Conservation (phyloP, 306 rosid species). For the cucumber (Cucumis sativus) region Cucumber_9930_V3 NC_026659.2:24644501-24645000, state of each 20-base stretch:
- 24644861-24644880: slow-evolving; percentile 99
- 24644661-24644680: slow-evolving; percentile 5
- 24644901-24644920: slow-evolving; percentile 99
- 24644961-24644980: background rate
- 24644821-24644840: slow-evolving; percentile 92
- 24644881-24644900: slow-evolving; percentile 96
- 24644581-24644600: slow-evolving; percentile 95
- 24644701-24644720: slow-evolving; percentile 13
- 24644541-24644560: background rate
- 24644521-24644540: background rate
- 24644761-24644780: slow-evolving; percentile 88
- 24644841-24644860: slow-evolving; percentile 94
- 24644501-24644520: background rate
- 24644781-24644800: slow-evolving; percentile 86
- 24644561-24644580: slow-evolving; percentile 27
- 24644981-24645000: background rate
- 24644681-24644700: background rate
- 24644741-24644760: slow-evolving; percentile 94
- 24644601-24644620: slow-evolving; percentile 96
- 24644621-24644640: slow-evolving; percentile 97
- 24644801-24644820: slow-evolving; percentile 97
- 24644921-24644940: slow-evolving; percentile 75
- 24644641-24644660: slow-evolving; percentile 12
- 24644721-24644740: slow-evolving; percentile 95
- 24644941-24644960: background rate